Percentiles rank a stretch among this genome's conserved stretches.
phyloP scores from a whole-genome alignment of 1,284 basidiomycete species.

The Gomphus bonarii region DNA sequence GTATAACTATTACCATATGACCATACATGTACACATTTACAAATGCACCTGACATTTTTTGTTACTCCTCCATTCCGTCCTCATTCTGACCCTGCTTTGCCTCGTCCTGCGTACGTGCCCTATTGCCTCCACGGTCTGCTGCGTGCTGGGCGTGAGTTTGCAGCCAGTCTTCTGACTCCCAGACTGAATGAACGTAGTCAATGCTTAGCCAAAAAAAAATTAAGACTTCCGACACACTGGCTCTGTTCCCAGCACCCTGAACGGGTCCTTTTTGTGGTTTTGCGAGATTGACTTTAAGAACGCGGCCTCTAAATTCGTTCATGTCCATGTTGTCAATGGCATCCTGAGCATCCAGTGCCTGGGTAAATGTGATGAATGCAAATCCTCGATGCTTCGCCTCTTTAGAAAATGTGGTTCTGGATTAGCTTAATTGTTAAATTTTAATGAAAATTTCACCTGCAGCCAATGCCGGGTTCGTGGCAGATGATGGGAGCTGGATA shows the following conservation, averaged over 20 bases:
- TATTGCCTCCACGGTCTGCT: conserved; percentile 53
- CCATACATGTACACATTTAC: not conserved
- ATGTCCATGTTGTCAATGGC: conserved; percentile 86
- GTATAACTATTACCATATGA: not conserved
- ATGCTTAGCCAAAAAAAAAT: conserved; percentile 7
- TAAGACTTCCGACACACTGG: conserved; percentile 37
- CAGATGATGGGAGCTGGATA: conserved; percentile 64
- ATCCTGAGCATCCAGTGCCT: conserved; percentile 71
- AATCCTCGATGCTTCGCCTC: conserved; percentile 74
- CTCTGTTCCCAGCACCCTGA: conserved; percentile 59
- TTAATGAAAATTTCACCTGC: conserved; percentile 28
- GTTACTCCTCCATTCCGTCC: not conserved
- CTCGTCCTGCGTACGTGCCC: not conserved
- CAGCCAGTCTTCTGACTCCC: conserved; percentile 83
- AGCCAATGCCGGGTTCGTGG: conserved; percentile 46
- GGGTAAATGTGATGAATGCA: conserved; percentile 69
- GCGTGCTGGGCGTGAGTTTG: conserved; percentile 62
- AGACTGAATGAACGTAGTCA: conserved; percentile 37
- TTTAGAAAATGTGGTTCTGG: conserved; percentile 17
- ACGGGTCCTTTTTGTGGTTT: conserved; percentile 57
- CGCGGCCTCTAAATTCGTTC: conserved; percentile 64
- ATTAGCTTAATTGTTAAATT: conserved; percentile 8
- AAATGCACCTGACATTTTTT: not conserved
- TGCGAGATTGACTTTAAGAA: conserved; percentile 70
- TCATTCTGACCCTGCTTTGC: not conserved